Evolutionary conservation across 2,329 filamentous ascomycete genomes (phyloP), one percentile per base, ranked within the genome.

Genomic region (Thermomyces lanuginosus): DNA sequence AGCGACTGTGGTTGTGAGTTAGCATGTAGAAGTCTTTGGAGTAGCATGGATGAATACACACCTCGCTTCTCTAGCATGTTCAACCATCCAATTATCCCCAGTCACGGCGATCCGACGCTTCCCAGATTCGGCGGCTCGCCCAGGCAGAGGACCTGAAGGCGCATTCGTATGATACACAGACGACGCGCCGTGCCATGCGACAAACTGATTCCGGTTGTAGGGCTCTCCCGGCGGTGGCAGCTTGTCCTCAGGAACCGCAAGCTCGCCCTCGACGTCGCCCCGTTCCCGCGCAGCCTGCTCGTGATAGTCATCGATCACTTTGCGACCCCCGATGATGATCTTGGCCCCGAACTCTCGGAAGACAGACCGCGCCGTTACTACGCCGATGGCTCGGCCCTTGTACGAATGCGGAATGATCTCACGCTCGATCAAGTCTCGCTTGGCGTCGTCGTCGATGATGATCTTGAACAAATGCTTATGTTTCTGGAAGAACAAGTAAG

Each of bases 181-280:
- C 50, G 86, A 95, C 24, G 89, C 89, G 26, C 89, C 89, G 49
- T 92, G 84, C 89, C 89, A 98, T 15, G 89, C 89, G 15, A 98
- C 89, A 46, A 93, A 98, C 51, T 93, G 84, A 48, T 98, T 98
- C 58, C 86, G 83, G 63, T 98, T 93, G 64, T 98, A 98, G n/a
- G 74, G 65, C 48, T 91, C 77, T 20, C 76, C 79, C n/a, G 65
- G 61, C 6, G 68, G 66, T 14, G 83, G 69, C 21, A 84, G 66
- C 33, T 65, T 66, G 52, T 98, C 89, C 33, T 83, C 76, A 0
- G 86, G 86, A 45, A 95, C 89, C 10, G 84, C 89, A 13, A 95
- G 50, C 48, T 92, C 82, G 37, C 89, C 89, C 50, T 93, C 86
- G 2, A 81, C 66, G 14, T 74, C 74, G 12, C 84, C 86, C 27